Conservation (phyloP, 2,329 filamentous ascomycete genomes). For the Metarhizium brunneum region DNA sequence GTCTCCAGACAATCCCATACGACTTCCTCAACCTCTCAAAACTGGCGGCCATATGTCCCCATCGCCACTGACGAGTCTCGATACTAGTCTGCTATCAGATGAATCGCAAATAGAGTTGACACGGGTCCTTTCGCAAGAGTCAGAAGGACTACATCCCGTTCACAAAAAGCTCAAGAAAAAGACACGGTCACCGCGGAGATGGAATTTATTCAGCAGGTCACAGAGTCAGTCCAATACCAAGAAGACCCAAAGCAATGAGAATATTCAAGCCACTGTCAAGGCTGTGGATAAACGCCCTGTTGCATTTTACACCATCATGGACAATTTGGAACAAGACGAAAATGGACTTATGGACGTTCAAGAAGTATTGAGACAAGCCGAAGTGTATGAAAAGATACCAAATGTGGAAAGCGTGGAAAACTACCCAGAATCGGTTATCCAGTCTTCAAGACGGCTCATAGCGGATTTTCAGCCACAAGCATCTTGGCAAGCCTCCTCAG, state of each 20-base stretch:
- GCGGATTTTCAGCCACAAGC: neutral
- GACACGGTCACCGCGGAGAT: conserved; percentile 47
- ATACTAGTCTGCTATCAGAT: conserved; percentile 48
- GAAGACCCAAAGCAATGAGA: conserved; percentile 24
- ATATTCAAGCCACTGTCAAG: conserved; percentile 39
- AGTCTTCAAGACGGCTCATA: neutral
- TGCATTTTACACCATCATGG: conserved; percentile 54
- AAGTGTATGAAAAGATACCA: conserved; percentile 21
- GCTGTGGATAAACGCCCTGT: conserved; percentile 40
- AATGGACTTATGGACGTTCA: conserved; percentile 28
- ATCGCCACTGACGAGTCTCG: conserved; percentile 46
- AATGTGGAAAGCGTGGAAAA: conserved; percentile 1
- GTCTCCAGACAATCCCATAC: conserved; percentile 33
- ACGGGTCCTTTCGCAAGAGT: conserved; percentile 23
- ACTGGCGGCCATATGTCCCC: conserved; percentile 33
- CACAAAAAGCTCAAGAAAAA: conserved; percentile 49
- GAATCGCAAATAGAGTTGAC: conserved; percentile 39
- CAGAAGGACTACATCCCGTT: conserved; percentile 16
- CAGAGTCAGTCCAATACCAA: conserved; percentile 32
- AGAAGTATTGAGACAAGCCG: conserved; percentile 42
- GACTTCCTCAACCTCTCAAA: conserved; percentile 44
- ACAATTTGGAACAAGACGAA: conserved; percentile 47
- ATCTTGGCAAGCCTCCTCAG: neutral
- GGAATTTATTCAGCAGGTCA: conserved; percentile 54
- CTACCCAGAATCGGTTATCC: neutral